A percentile compares a stretch with the other conserved stretches of the same genome.
phyloP scores from a whole-genome alignment of 306 rosid genomes.

The Comarum palustre region DNA sequence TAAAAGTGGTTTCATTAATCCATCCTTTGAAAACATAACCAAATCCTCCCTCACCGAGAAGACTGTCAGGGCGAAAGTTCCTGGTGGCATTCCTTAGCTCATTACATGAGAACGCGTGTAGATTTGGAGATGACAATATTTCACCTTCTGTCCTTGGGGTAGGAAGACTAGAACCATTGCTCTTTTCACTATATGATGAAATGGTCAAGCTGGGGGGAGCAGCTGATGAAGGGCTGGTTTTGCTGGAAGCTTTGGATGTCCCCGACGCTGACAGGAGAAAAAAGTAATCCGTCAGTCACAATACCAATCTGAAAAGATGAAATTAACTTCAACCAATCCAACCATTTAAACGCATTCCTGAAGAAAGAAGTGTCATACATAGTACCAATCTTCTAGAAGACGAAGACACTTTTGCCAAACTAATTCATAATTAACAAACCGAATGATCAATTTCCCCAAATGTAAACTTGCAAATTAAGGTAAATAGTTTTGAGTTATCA shows the following conservation, averaged over 20 bases:
- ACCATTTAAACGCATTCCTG: neutral
- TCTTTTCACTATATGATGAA: conserved; percentile 47
- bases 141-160: conserved; percentile 87
- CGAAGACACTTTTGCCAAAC: neutral
- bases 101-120: conserved; percentile 61
- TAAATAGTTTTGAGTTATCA: neutral
- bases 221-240: conserved; percentile 46
- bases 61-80: conserved; percentile 79
- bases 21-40: conserved; percentile 94
- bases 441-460: neutral
- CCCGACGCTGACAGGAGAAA: conserved; percentile 37
- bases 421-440: neutral
- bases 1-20: conserved; percentile 60
- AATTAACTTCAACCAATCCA: conserved; percentile 16
- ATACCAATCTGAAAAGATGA: neutral
- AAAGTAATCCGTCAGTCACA: neutral
- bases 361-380: neutral
- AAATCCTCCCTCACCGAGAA: conserved; percentile 95
- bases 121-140: conserved; percentile 75
- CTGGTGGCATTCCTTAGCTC: conserved; percentile 84
- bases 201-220: conserved; percentile 43
- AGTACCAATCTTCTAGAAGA: neutral
- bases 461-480: conserved; percentile 3
- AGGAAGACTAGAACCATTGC: conserved; percentile 58
- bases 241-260: conserved; percentile 44